Conservation (phyloP, 2,329 filamentous ascomycete genomes). For the Colletotrichum noveboracense region DNA sequence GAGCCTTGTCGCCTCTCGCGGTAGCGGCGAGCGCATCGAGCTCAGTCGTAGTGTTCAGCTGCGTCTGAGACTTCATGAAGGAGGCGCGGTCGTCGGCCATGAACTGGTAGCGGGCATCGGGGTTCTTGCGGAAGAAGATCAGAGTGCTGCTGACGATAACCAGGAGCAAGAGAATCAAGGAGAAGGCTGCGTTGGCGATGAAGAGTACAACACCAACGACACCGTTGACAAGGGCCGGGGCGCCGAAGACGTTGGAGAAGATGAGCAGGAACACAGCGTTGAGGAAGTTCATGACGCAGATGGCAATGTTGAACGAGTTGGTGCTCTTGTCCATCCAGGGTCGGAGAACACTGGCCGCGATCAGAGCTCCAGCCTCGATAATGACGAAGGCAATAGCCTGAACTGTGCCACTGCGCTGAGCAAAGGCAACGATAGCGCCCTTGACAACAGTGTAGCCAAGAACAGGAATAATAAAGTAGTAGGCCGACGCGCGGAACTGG, state of each 20-base stretch:
- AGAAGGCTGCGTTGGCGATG: constrained; percentile 83
- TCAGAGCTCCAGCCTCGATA: constrained; percentile 80
- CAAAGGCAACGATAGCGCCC: constrained; percentile 85
- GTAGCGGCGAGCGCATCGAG: constrained; percentile 89
- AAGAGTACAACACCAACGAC: constrained; percentile 91
- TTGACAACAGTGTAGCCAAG: constrained; percentile 85
- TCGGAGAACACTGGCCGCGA: constrained; percentile 78
- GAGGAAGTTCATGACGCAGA: constrained; percentile 87
- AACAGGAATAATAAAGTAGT: constrained; percentile 89
- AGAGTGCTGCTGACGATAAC: constrained; percentile 67
- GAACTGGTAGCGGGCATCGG: constrained; percentile 91
- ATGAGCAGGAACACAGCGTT: constrained; percentile 89
- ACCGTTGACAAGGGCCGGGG: constrained; percentile 82
- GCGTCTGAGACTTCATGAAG: constrained; percentile 95
- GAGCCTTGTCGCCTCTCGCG: constrained; percentile 76
- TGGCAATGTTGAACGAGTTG: constrained; percentile 95
- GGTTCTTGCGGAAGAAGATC: constrained; percentile 89
- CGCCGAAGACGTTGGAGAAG: constrained; percentile 86
- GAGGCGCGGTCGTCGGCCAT: constrained; percentile 96
- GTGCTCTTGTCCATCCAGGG: constrained; percentile 99
- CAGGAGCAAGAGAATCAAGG: constrained; percentile 81
- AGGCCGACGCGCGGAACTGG: constrained; percentile 92
- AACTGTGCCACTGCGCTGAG: constrained; percentile 71
- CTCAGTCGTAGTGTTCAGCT: constrained; percentile 79
- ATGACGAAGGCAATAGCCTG: constrained; percentile 85